Percentiles rank a stretch among this genome's conserved stretches.
phyloP scores from a whole-genome alignment of 306 rosid species.

The Quercus ilex region DNA sequence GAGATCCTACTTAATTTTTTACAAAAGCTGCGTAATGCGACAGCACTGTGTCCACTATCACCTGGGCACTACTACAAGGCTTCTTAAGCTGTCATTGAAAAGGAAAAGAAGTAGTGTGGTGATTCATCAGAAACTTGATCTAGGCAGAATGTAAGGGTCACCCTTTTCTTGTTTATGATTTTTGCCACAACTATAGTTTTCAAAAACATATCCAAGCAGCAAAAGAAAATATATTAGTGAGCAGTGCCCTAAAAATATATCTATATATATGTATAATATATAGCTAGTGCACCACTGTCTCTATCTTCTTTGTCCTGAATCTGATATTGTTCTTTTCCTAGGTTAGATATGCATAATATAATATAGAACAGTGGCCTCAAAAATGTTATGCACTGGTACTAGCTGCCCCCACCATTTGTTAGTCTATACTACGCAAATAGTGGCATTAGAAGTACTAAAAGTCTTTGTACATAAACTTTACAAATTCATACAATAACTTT shows the following conservation, averaged over 20 bases:
- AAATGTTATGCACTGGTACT: background rate
- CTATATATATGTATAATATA: too few relatives aligned
- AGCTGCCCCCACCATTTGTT: background rate
- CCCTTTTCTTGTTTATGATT: too few relatives aligned
- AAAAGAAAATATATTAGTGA: too few relatives aligned
- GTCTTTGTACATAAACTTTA: too few relatives aligned
- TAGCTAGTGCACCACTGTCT: conserved; percentile 14
- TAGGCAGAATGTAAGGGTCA: too few relatives aligned
- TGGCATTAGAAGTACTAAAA: too few relatives aligned
- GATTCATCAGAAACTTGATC: background rate
- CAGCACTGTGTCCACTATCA: background rate
- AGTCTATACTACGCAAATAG: too few relatives aligned
- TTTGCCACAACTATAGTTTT: too few relatives aligned
- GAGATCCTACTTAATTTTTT: background rate
- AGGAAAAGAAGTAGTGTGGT: background rate
- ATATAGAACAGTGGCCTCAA: conserved; percentile 4
- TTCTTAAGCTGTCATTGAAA: background rate
- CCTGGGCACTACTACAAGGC: background rate
- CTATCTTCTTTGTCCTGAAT: conserved; percentile 1
- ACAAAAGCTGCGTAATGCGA: background rate
- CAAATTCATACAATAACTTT: too few relatives aligned
- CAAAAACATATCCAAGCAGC: too few relatives aligned
- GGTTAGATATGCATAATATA: background rate
- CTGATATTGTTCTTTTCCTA: conserved; percentile 6
- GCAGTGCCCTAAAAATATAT: too few relatives aligned